A percentile compares a stretch with the other conserved stretches of the same genome.
These are phyloP conservation scores for Mortierella sp. DNA, from an alignment of 371 early-diverging fungal species.

Conservation along the genomic window DNA sequence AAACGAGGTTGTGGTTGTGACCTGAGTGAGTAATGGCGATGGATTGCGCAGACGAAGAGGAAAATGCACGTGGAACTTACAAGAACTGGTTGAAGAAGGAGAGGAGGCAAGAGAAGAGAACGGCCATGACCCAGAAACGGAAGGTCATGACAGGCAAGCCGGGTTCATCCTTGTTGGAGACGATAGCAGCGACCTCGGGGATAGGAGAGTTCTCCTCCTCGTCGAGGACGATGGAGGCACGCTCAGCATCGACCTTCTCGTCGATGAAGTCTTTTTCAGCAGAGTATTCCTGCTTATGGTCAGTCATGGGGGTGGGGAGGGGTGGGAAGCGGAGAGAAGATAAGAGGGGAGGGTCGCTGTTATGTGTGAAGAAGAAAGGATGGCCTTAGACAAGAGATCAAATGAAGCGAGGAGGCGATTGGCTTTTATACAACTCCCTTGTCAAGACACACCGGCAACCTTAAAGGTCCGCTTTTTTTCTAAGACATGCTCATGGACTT, in stretches of 20 bases:
- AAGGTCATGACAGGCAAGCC: slow-evolving; percentile 78
- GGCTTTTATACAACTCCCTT: too few relatives aligned
- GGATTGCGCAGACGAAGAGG: slow-evolving; percentile 25
- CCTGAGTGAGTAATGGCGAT: slow-evolving; percentile 37
- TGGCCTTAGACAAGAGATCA: too few relatives aligned
- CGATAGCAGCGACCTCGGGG: slow-evolving; percentile 75
- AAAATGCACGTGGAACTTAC: slow-evolving; percentile 51
- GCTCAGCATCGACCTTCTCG: slow-evolving; percentile 37
- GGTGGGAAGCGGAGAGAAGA: not conserved
- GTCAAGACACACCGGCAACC: too few relatives aligned
- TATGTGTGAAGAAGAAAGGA: too few relatives aligned
- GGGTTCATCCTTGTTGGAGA: slow-evolving; percentile 70
- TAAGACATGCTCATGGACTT: too few relatives aligned
- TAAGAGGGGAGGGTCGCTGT: not conserved
- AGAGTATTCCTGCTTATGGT: slow-evolving; percentile 25
- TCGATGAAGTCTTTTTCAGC: slow-evolving; percentile 30
- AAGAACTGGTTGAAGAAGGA: slow-evolving; percentile 80
- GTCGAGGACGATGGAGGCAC: slow-evolving; percentile 32
- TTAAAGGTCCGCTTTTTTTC: too few relatives aligned
- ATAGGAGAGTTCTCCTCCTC: slow-evolving; percentile 75
- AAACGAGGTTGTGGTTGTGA: too few relatives aligned
- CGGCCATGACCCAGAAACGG: slow-evolving; percentile 78
- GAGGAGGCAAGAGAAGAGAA: slow-evolving; percentile 69
- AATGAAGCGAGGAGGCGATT: too few relatives aligned
- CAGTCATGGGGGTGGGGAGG: not conserved